phyloP scores from a whole-genome alignment of 495 filamentous ascomycete species.

The Penicillium simplicissimum region DNA sequence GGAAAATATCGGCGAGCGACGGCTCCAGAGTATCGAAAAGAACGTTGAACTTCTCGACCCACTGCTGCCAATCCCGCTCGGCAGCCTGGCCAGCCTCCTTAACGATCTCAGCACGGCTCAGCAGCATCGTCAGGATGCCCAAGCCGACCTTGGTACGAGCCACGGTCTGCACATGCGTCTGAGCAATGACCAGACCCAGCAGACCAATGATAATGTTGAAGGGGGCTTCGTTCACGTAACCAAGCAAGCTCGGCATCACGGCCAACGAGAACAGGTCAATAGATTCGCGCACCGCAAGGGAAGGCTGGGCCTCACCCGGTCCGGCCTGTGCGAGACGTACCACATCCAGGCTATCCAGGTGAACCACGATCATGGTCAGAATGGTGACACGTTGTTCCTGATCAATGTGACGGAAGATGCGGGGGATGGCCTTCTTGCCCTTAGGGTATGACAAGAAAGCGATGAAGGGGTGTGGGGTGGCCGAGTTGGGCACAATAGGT shows the following conservation, averaged over 20 bases:
- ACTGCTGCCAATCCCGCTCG: conserved; percentile 77
- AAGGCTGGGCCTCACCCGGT: conserved; percentile 66
- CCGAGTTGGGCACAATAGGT: conserved; percentile 72
- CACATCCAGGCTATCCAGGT: conserved; percentile 89
- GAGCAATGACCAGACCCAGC: conserved; percentile 77
- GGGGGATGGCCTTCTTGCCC: conserved; percentile 92
- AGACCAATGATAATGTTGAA: conserved; percentile 88
- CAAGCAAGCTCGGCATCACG: conserved; percentile 87
- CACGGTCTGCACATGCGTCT: conserved; percentile 74
- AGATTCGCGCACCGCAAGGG: conserved; percentile 75
- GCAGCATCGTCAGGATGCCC: conserved; percentile 89
- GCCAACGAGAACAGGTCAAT: conserved; percentile 84
- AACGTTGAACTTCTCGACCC: conserved; percentile 77
- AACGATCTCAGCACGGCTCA: conserved; percentile 89
- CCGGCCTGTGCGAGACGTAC: conserved; percentile 73
- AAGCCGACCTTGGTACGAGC: conserved; percentile 83
- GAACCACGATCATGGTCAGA: conserved; percentile 92
- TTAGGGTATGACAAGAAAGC: conserved; percentile 92
- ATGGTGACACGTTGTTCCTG: conserved; percentile 91
- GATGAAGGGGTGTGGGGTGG: conserved; percentile 89
- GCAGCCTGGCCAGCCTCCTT: conserved; percentile 71
- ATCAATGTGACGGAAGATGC: conserved; percentile 90
- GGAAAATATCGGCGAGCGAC: conserved; percentile 80
- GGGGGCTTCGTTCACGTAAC: conserved; percentile 85
- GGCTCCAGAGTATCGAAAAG: conserved; percentile 89